Evolutionary conservation across 768 basidiomycete genomes (phyloP), one percentile per base, ranked within the genome.

Genomic region (Naematelia encephala): DNA sequence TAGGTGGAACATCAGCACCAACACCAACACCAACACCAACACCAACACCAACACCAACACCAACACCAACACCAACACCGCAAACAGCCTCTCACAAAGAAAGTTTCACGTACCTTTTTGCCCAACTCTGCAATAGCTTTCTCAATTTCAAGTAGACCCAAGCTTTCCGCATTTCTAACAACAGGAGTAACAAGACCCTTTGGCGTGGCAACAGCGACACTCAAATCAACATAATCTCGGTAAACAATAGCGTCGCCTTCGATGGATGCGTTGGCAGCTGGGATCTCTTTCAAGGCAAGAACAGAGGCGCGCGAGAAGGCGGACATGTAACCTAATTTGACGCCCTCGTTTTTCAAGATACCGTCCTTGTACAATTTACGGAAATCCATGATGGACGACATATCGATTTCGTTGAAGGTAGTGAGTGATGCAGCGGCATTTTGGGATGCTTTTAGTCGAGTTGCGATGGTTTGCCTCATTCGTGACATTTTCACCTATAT

Each of bases 391-490:
- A 98, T 81, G 44, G 89, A 87, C 43, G 91, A 92, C 94, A 99
- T 98, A 81, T 98, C 94, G 74, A 99, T 90, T 80, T 99, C 94
- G 81, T 99, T 97, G 84, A 99, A 99, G 23, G 94, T 98, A 29
- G 96, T 98, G 60, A 98, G 79, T 51, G 91, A 93, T 48, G 94
- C 94, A 3, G 94, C 96, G 19, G 90, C 85, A 75, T 97, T 96
- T 78, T 99, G 94, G 22, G 93, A 94, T 76, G 96, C 88, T 81
- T 99, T 99, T 76, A 99, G 85, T 53, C 94, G 91, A 79, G 93
- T 91, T 48, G 93, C 88, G 72, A 99, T 99, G 62, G 93, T 90
- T 63, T 89, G 82, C 48, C 94, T 90, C 96, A 99, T 99, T 53
- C 93, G 87, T 78, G 85, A 93, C 93, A 99, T 97, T 82, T 97